phyloP scores from a whole-genome alignment of 257 asterid species.

The Scutellaria barbata region DNA sequence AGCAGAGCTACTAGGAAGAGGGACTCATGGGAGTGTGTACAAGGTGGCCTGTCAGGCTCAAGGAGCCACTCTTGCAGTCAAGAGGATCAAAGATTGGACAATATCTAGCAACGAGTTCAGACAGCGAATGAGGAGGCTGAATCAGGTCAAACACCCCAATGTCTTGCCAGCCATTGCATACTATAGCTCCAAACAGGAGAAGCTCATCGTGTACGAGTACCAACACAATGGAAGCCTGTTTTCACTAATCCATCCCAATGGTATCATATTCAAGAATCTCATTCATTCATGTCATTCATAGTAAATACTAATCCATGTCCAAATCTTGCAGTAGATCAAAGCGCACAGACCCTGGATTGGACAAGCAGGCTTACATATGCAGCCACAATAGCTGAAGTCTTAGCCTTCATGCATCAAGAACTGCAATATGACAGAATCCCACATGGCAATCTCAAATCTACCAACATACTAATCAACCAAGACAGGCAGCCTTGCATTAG shows the following conservation, averaged over 20 bases:
- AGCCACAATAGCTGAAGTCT: constrained; percentile 52
- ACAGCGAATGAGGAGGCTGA: constrained; percentile 64
- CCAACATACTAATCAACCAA: constrained; percentile 61
- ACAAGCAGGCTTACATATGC: constrained; percentile 57
- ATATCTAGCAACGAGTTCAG: constrained; percentile 57
- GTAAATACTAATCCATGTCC: neutral
- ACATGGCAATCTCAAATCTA: constrained; percentile 80
- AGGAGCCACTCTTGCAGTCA: constrained; percentile 59
- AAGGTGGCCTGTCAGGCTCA: constrained; percentile 58
- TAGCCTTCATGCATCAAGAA: constrained; percentile 72
- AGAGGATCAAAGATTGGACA: constrained; percentile 75
- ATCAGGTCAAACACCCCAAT: constrained; percentile 61
- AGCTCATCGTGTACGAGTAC: constrained; percentile 78
- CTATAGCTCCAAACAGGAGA: constrained; percentile 72
- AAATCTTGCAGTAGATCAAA: constrained; percentile 40
- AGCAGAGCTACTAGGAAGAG: constrained; percentile 83
- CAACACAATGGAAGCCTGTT: constrained; percentile 71
- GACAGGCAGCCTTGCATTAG: constrained; percentile 67
- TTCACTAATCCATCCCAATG: constrained; percentile 49
- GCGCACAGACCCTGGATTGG: constrained; percentile 56
- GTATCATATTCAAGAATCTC: too few relatives aligned
- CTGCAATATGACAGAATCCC: constrained; percentile 55
- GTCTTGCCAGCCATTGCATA: constrained; percentile 69
- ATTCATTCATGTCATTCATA: too few relatives aligned
- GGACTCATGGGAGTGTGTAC: constrained; percentile 71